phyloP scores from a whole-genome alignment of 805 yeast species.

The Cyberlindnera euphorbiiphila region DNA sequence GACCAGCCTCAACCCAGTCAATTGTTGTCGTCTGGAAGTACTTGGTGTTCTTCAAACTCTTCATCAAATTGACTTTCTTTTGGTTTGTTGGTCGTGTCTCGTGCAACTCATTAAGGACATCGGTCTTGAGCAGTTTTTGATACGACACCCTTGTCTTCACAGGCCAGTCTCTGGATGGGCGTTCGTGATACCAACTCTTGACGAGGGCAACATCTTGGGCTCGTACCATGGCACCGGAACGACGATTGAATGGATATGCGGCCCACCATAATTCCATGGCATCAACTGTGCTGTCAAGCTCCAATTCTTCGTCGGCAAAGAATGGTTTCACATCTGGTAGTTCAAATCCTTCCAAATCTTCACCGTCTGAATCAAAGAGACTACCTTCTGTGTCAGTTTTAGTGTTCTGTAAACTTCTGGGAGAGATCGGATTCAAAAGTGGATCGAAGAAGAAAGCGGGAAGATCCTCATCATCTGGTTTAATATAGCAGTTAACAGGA shows the following conservation, averaged over 20 bases:
- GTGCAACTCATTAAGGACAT: constrained; percentile 70
- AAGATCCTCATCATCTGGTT: constrained; percentile 39
- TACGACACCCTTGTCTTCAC: constrained; percentile 82
- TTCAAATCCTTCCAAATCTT: constrained; percentile 36
- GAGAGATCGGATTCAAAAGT: constrained; percentile 51
- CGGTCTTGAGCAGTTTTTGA: constrained; percentile 78
- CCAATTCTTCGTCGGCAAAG: constrained; percentile 41
- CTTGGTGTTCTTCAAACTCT: constrained; percentile 69
- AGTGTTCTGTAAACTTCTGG: constrained; percentile 27
- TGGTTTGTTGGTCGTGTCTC: constrained; percentile 38
- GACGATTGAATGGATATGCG: constrained; percentile 78
- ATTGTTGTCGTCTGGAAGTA: constrained; percentile 87
- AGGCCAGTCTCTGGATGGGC: constrained; percentile 57
- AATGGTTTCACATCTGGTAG: constrained; percentile 51
- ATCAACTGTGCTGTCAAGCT: constrained; percentile 42
- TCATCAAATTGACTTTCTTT: constrained; percentile 56
- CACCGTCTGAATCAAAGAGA: constrained; percentile 29
- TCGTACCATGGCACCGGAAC: constrained; percentile 67
- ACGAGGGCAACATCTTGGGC: constrained; percentile 88
- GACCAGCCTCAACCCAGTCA: constrained; percentile 98
- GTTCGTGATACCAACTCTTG: constrained; percentile 77
- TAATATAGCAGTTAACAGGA: constrained; percentile 50
- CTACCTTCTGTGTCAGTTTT: constrained; percentile 23
- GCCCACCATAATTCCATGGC: constrained; percentile 76
- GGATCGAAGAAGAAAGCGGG: constrained; percentile 57